Evolutionary conservation across 768 basidiomycete species (phyloP), one percentile per base, ranked within the genome.

Genomic region (Gloeopeniophorella convolvens): DNA sequence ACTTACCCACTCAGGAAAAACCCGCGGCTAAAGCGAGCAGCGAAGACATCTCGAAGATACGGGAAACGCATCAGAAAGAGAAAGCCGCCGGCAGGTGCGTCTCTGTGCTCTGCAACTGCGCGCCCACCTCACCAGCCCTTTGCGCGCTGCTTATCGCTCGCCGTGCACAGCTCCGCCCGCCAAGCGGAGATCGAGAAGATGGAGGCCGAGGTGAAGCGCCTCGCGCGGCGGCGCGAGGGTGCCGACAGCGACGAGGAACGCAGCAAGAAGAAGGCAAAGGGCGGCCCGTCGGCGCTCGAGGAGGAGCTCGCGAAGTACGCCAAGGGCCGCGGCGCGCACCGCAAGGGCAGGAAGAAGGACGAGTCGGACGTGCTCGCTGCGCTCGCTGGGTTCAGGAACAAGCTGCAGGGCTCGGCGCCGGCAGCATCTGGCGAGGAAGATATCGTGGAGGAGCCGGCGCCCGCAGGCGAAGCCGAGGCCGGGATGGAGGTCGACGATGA

Each of bases 261-360:
- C 54, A 79, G 72, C 58, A 67, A 67, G 59, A 83, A 82, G 65
- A 81, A 80, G 42, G 63, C 67, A 39, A 83, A 81, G 48, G 65
- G 68, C 46, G 83, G 79, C n/a, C n/a, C n/a, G 52, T 92, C 89
- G 0, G 79, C 82, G 42, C 70, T 95, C 13, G 80, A 83, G 55
- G 83, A 91, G 62, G 90, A 92, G 63, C 72, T 92, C 24, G 77
- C 86, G 5, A 89, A 84, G 63, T 95, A 95, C 62, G 64, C 82
- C 24, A 85, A 84, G 54, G 76, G 72, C 4, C 76, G 76, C 20
- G 85, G 77, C 11, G 54, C 78, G 39, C 75, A 80, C 35, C 74
- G 70, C 62, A 83, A 67, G 44, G 70, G 67, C 16, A 82, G 77
- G 56, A 76, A 72, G 58, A 70, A 72, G 55, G 86, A 92, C 55